Conservation (phyloP, 2,329 filamentous ascomycete genomes). For the Pestalotiopsis sp. region DNA sequence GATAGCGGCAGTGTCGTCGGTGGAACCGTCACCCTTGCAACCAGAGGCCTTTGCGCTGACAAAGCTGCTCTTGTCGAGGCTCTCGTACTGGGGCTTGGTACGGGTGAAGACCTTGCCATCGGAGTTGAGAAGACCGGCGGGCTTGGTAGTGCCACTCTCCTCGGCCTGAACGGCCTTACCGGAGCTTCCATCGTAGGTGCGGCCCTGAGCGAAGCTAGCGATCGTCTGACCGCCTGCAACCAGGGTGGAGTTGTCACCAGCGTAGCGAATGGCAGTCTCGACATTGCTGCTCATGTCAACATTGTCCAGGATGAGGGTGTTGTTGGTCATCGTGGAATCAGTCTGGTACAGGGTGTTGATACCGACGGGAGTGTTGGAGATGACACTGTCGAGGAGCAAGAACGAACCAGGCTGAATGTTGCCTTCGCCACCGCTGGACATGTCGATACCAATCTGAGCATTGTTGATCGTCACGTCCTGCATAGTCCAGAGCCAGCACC, state of each 20-base stretch:
- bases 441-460: slow-evolving; percentile 76
- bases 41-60: slow-evolving; percentile 81
- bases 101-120: slow-evolving; percentile 76
- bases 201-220: slow-evolving; percentile 77
- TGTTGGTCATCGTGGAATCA: slow-evolving; percentile 67
- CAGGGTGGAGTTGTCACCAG: slow-evolving; percentile 57
- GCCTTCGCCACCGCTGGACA: slow-evolving; percentile 65
- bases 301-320: slow-evolving; percentile 84
- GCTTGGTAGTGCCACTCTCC: slow-evolving; percentile 61
- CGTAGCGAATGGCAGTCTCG: slow-evolving; percentile 64
- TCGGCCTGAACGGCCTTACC: slow-evolving; percentile 61
- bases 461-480: slow-evolving; percentile 76
- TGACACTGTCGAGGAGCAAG: slow-evolving; percentile 77
- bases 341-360: slow-evolving; percentile 74
- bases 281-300: slow-evolving; percentile 77
- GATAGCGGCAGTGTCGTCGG: slow-evolving; percentile 85
- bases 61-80: slow-evolving; percentile 67
- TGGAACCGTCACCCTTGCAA: slow-evolving; percentile 82
- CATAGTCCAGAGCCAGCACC: slow-evolving; percentile 88
- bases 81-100: slow-evolving; percentile 86
- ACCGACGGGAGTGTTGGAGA: slow-evolving; percentile 75
- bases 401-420: slow-evolving; percentile 82
- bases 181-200: slow-evolving; percentile 59
- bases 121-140: slow-evolving; percentile 59
- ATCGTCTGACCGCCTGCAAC: slow-evolving; percentile 72